Evolutionary conservation across 164 flowering plant genomes (phyloP).

Genomic region (Amborella trichopoda): DNA sequence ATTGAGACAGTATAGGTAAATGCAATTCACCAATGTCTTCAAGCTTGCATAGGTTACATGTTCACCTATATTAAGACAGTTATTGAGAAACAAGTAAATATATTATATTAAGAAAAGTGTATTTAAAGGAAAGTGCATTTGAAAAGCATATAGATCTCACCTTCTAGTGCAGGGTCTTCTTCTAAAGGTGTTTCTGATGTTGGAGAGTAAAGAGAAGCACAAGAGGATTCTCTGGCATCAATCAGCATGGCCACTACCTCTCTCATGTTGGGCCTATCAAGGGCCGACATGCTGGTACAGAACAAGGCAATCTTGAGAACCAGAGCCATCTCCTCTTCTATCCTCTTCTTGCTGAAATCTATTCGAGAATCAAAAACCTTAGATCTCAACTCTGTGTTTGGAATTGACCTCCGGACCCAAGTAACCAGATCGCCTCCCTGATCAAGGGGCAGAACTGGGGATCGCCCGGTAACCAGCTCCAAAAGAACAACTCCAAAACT

Average conservation of each 20-base stretch:
- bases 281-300: conserved; percentile 41
- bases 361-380: conserved; percentile 27
- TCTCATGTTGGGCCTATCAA: conserved; percentile 48
- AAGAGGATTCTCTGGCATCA: conserved; percentile 36
- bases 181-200: too few species aligned
- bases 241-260: conserved; percentile 52
- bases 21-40: too few species aligned
- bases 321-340: conserved; percentile 30
- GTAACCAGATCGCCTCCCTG: conserved; percentile 46
- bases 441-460: conserved; percentile 44
- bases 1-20: too few species aligned
- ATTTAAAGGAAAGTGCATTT: too few species aligned
- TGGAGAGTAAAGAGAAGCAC: too few species aligned
- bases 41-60: too few species aligned
- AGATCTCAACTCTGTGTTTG: conserved; percentile 8
- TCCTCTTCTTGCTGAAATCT: conserved; percentile 18
- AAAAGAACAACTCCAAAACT: conserved; percentile 53
- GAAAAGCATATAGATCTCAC: too few species aligned
- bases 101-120: too few species aligned
- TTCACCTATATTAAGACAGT: too few species aligned
- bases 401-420: conserved; percentile 39
- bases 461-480: conserved; percentile 41
- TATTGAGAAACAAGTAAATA: too few species aligned
- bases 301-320: conserved; percentile 45
- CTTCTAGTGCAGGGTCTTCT: too few species aligned